Percentiles rank a stretch among this genome's conserved stretches.
These are phyloP conservation scores for Vickermania spadyakhi DNA, from an alignment of 208 protist genomes.

Conservation along the genomic window DNA sequence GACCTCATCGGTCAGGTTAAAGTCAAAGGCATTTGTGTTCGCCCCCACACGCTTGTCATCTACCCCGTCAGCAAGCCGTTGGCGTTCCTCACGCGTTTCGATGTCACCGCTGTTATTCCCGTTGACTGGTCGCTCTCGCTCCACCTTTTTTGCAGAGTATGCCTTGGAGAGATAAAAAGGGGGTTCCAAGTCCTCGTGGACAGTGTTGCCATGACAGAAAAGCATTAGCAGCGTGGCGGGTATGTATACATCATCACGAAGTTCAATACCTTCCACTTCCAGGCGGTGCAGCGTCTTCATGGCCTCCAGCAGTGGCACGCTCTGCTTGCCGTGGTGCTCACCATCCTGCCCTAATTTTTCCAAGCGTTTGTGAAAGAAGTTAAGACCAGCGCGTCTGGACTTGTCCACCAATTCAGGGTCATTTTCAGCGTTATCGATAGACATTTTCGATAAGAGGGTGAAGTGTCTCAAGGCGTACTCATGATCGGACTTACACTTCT, in stretches of 20 bases:
- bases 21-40: conserved; percentile 26
- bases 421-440: conserved; percentile 9
- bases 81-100: not conserved
- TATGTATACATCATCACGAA: conserved; percentile 61
- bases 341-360: conserved; percentile 20
- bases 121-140: not conserved
- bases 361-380: conserved; percentile 65
- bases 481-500: conserved; percentile 37
- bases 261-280: conserved; percentile 68
- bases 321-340: conserved; percentile 10
- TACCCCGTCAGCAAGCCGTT: not conserved
- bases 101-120: not conserved
- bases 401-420: conserved; percentile 11
- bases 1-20: conserved; percentile 12
- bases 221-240: conserved; percentile 36
- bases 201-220: conserved; percentile 64
- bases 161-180: conserved; percentile 39
- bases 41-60: not conserved
- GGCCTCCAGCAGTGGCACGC: conserved; percentile 41
- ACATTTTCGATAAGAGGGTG: conserved; percentile 24
- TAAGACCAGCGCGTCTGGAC: conserved; percentile 44
- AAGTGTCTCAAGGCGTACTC: conserved; percentile 68
- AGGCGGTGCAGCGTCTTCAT: conserved; percentile 71
- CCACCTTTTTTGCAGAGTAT: conserved; percentile 23
- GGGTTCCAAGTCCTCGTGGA: conserved; percentile 23